A percentile compares a stretch with the other conserved stretches of the same genome.
These are phyloP conservation scores for Camellia lanceoleosa DNA, from an alignment of 148 eudicot genomes.

Conservation along the genomic window DNA sequence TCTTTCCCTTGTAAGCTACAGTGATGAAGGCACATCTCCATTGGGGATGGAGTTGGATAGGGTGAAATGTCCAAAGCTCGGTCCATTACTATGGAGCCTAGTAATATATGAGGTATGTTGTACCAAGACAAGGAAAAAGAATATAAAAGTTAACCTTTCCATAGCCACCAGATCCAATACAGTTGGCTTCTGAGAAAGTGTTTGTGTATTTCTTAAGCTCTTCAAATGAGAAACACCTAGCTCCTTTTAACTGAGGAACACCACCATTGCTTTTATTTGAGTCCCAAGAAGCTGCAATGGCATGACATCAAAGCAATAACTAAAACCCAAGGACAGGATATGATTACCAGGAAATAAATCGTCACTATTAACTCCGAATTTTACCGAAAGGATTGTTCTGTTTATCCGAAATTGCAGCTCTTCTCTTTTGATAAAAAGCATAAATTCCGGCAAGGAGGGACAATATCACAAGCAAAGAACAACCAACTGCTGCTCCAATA, in stretches of 20 bases:
- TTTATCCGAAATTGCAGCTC: slow-evolving; percentile 51
- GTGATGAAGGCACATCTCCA: too few species aligned
- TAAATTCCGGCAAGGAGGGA: slow-evolving; percentile 47
- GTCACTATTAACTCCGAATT: slow-evolving; percentile 1
- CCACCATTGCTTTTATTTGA: slow-evolving; percentile 47
- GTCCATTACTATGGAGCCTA: not conserved
- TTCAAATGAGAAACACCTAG: slow-evolving; percentile 63
- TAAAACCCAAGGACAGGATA: not conserved
- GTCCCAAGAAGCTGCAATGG: slow-evolving; percentile 70
- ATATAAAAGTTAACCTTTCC: slow-evolving; percentile 53
- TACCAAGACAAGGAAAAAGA: not conserved
- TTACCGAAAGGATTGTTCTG: slow-evolving; percentile 63
- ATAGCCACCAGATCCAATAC: slow-evolving; percentile 78
- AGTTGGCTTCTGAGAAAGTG: slow-evolving; percentile 59
- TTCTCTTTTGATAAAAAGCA: slow-evolving; percentile 55
- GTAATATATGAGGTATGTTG: not conserved
- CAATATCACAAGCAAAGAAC: slow-evolving; percentile 37
- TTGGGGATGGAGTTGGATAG: too few species aligned
- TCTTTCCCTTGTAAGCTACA: too few species aligned
- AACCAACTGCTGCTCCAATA: slow-evolving; percentile 50
- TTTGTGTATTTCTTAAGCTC: slow-evolving; percentile 65
- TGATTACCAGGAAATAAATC: not conserved
- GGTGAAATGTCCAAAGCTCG: not conserved
- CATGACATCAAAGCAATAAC: not conserved
- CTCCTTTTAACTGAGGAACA: slow-evolving; percentile 73